Evolutionary conservation across 2,329 filamentous ascomycete genomes (phyloP), one percentile per base, ranked within the genome.

Genomic region (Canariomyces notabilis): DNA sequence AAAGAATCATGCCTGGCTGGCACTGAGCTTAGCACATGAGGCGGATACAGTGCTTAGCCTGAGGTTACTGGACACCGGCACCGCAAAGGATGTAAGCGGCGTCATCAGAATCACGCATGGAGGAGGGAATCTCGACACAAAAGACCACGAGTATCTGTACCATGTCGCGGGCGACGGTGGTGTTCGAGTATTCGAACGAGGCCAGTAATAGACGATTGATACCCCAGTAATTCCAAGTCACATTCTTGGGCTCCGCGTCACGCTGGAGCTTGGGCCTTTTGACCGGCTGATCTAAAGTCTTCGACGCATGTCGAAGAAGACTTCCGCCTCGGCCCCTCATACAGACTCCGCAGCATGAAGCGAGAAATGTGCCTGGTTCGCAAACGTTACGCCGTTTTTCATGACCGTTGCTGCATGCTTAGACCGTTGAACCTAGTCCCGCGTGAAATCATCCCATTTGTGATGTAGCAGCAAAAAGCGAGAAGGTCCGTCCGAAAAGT

Each of bases 71-170:
- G 89, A 95, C 60, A 95, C 89, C 0, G 91, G 91, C 1, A 82
- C 83, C n/a, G 90, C 91, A 52, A 83, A 78, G 62, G 91, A 96
- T 66, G 87, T 97, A 23, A 95, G 87, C 67, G 91, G 91, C 2
- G 89, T 95, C 35, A 60, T 96, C 52, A 77, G 89, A 55, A 74
- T 93, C 40, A 90, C 85, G 15, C 73, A 75, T 36, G 82, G 82
- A 3, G 69, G 65, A 14, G 62, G 60, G 19, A 59, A 56, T 34
- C 50, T 49, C 20, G 58, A 42, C 37, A 51, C 42, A 2, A 75
- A 76, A 53, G 75, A 87, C 57, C 80, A 74, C 51, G 91, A 96
- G 67, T 77, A 86, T 60, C 60, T 96, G 62, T 96, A 95, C 69
- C 81, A 86, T 60, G 80, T 95, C 22, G 79, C 81, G 43, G 80